Evolutionary conservation across 495 filamentous ascomycete genomes (phyloP).

Genomic region (Annulohypoxylon stygium): DNA sequence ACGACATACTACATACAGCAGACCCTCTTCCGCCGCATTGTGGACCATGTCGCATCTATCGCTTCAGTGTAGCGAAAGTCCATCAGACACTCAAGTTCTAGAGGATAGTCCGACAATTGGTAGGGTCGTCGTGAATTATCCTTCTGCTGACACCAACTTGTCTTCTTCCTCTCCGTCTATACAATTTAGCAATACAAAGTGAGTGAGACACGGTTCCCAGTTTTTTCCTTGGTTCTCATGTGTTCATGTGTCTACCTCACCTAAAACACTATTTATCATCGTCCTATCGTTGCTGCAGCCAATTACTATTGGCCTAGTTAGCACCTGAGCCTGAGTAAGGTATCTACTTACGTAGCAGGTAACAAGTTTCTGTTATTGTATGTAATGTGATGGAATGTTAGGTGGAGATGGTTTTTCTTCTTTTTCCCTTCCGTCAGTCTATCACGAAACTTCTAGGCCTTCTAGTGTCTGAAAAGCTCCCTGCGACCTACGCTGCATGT

Average conservation of each 20-base stretch:
- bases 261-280: constrained; percentile 3
- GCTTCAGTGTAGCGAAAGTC: constrained; percentile 56
- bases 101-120: constrained; percentile 50
- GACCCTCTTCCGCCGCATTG: constrained; percentile 33
- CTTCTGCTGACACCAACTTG: constrained; percentile 37
- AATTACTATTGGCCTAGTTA: not conserved
- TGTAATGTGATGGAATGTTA: constrained; percentile 44
- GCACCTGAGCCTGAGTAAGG: not conserved
- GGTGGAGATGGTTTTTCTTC: constrained; percentile 31
- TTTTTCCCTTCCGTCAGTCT: constrained; percentile 5
- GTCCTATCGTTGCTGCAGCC: constrained; percentile 1
- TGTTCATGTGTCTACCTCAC: not conserved
- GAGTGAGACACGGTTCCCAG: constrained; percentile 13
- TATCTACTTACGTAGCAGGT: no score
- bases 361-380: constrained; percentile 19
- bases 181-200: constrained; percentile 34
- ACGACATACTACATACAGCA: constrained; percentile 32
- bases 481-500: constrained; percentile 26
- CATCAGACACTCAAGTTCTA: constrained; percentile 50
- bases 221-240: constrained; percentile 9
- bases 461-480: constrained; percentile 19
- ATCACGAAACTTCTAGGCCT: constrained; percentile 33
- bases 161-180: constrained; percentile 30
- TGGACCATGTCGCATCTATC: constrained; percentile 63
- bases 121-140: constrained; percentile 50